Base-by-base conservation (phyloP, 805 yeast genomes). In the Priceomyces medius region DNA sequence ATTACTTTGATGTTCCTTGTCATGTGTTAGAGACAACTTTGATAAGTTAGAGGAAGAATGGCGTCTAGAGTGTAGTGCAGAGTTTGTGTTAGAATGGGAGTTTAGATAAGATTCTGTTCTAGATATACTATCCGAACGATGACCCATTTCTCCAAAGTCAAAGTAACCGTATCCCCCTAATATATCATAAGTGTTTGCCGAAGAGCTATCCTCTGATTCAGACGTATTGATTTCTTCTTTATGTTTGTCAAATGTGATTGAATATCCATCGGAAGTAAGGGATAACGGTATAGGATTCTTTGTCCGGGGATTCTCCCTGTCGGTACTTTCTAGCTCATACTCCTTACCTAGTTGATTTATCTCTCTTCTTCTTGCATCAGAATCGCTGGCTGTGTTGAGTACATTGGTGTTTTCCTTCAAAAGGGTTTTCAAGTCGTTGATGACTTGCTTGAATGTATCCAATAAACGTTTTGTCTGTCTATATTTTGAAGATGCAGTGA, bases 81-180 rank as follows among this genome's bases (percentile, higher is more conserved):
- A 62, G n/a, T 49, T 37, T 4, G 47, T 23, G 38, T 44, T 55
- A 29, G 66, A 55, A 18, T 53, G 46, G 35, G 54, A 48, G 43
- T 59, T 61, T 42, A 64, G 40, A 31, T 46, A 54, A 8, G 69
- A 63, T 39, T 64, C 64, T 28, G 57, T 56, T 14, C 64, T 56
- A 9, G 61, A 55, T 17, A 64, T 31, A 31, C 56, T 53, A 43
- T 55, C 62, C 6, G 85, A 76, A 46, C 85, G 71, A 41, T 77
- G 56, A 43, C 81, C 81, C 48, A 84, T 80, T 46, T 75, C 76
- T 8, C 84, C 88, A 47, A 82, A 72, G 51, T 85, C 93, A 58
- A 86, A 86, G 60, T 86, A 85, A 27, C 90, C 96, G 60, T 89
- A 89, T 2, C 97, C 97, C 33, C 96, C 91, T 29, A 88, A 67